Evolutionary conservation across 306 rosid species (phyloP), one percentile per base, ranked within the genome.

Genomic region (Luffa acutangula): DNA sequence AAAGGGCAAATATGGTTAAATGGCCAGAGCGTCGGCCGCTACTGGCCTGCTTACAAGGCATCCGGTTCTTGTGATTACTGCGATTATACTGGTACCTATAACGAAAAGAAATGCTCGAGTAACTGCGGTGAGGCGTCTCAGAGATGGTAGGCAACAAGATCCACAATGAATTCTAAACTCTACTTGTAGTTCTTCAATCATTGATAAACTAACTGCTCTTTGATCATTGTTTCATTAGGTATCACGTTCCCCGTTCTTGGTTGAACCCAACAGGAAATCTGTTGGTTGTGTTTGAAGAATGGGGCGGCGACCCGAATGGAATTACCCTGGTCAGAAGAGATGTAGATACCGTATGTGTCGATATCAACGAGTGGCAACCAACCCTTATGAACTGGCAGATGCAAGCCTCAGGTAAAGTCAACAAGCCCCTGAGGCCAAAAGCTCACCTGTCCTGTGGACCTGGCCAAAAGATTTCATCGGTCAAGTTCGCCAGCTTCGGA

Each of bases 1-100:
- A 93, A 96, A 86, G 98, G 99, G 84, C 98, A 93, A 82, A 86
- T 89, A 75, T 96, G 99, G 98, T 81, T 96, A 84, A 96, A 96
- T 54, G 98, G 93, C 13, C 89, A 86, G 82, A 90, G 84, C 80
- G 79, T 96, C 1, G 98, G 99, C 12, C 98, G 98, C 64, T 81
- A 89, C 89, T 96, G 99, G 99, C 98, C 99, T 76, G 96, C 97
- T 62, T 96, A 96, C 82, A 96, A 87, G 85, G 97, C 98, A 78
- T 76, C 93, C 12, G 99, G 99, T 81, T 82, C 89, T 59, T 96
- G 99, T 82, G 87, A 65, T 31, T 51, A 81, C 83, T 93, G 99
- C 81, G 67, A 88, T 75, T 91, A 96, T 76, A 87, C 96, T 2
- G 99, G 97, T 81, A 96, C 90, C 21, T 93, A 80, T 37, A 45